Base-by-base conservation (phyloP, 768 basidiomycete genomes). In the Gymnopilus dilepis region DNA sequence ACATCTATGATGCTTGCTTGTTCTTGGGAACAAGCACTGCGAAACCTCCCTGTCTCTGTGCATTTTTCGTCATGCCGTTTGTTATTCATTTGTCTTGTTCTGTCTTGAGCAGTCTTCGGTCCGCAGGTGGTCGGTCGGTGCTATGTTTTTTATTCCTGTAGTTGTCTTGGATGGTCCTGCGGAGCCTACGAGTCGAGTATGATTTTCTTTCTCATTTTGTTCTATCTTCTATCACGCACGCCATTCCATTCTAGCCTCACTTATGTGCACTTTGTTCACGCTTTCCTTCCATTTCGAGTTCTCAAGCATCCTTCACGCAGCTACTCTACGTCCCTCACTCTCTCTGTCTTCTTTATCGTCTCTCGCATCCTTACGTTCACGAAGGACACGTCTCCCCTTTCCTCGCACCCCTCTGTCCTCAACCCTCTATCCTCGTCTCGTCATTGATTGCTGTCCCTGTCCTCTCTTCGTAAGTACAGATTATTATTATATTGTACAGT, bases 401-500 rank as follows among this genome's bases (percentile, higher is more conserved):
- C 34, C 11, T 37, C 19, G 13, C 45, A 4, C 22, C 19, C 21
- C 41, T 45, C 43, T n/a, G 19, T 47, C 19, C 17, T 21, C n/a
- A 19, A 12, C 24, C 45, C 45, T 47, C 45, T 21, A 53, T 53
- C 33, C 21, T 53, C 37, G 11, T 38, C 22, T 38, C n/a, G 51
- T 53, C 24, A 13, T 15, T 12, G 31, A 53, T 28, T 26, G 22
- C 26, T 47, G 26, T 47, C 24, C n/a, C 24, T 26, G 15, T 47
- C 45, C 34, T 37, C 34, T 37, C 15, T 37, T 15, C 34, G 34
- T 37, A 37, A 37, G 26, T 37, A 38, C 51, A 38, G 31, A 37
- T 53, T 53, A 53, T 53, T 53, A 53, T 37, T 38, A 34, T 53
- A 53, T 38, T 53, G 51, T 53, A 53, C 31, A 22, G 34, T 34